phyloP scores from a whole-genome alignment of 352 stramenopile genomes.

The Phytophthora syringae region DNA sequence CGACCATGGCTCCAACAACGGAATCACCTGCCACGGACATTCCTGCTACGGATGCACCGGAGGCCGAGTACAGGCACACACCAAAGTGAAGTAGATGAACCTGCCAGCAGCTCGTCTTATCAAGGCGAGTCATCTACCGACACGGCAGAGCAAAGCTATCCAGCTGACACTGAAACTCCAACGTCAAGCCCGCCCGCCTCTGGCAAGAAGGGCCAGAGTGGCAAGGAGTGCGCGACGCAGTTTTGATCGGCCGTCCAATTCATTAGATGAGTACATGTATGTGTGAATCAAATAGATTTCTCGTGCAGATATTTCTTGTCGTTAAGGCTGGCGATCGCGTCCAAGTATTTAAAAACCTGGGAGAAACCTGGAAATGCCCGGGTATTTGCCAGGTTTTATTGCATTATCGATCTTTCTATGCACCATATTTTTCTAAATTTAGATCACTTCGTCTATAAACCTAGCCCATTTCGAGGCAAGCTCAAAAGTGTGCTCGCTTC shows the following conservation, averaged over 20 bases:
- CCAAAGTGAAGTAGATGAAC: slow-evolving; percentile 5
- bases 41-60: slow-evolving; percentile 1
- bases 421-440: no score
- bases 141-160: background rate
- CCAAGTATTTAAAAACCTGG: no score
- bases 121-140: slow-evolving; percentile 12
- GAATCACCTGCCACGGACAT: slow-evolving; percentile 9
- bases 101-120: slow-evolving; percentile 3
- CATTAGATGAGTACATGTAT: slow-evolving; percentile 17
- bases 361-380: no score
- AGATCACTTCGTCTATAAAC: no score
- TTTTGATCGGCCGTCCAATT: slow-evolving; percentile 20
- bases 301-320: no score
- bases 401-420: no score
- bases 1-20: slow-evolving; percentile 13
- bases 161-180: slow-evolving; percentile 7
- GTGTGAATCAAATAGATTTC: no score
- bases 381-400: no score
- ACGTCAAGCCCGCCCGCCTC: slow-evolving; percentile 16
- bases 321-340: no score
- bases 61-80: slow-evolving; percentile 9
- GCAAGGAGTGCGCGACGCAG: slow-evolving; percentile 25
- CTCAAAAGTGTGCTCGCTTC: no score
- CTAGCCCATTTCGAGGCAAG: no score
- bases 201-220: slow-evolving; percentile 2